A percentile compares a stretch with the other conserved stretches of the same genome.
These are phyloP conservation scores for Fusarium poae DNA, from an alignment of 2,329 filamentous ascomycete genomes.

Conservation along the genomic window DNA sequence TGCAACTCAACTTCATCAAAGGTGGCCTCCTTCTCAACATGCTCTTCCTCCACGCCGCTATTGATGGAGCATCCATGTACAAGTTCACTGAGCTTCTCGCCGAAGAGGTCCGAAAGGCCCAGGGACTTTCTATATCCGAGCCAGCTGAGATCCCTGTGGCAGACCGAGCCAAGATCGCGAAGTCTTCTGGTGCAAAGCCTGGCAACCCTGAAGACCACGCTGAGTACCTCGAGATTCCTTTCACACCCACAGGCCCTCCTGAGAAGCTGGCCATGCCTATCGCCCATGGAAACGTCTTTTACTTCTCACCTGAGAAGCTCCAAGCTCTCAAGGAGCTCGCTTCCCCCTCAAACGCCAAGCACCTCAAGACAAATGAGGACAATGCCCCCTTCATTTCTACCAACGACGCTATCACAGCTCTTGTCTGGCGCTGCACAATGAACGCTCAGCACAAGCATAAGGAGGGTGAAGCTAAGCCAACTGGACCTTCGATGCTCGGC, in stretches of 20 bases:
- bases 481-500: conserved; percentile 8
- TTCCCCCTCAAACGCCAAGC: background rate
- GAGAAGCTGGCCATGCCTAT: conserved; percentile 13
- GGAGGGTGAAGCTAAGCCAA: background rate
- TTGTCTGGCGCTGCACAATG: conserved; percentile 25
- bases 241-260: conserved; percentile 12
- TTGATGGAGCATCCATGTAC: conserved; percentile 9
- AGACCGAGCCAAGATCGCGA: conserved; percentile 9
- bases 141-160: conserved; percentile 1
- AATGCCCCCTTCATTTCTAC: conserved; percentile 11
- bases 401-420: conserved; percentile 19
- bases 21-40: conserved; percentile 15
- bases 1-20: conserved; percentile 18
- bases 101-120: conserved; percentile 11
- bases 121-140: background rate
- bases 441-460: conserved; percentile 5
- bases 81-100: conserved; percentile 25
- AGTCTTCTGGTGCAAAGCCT: conserved; percentile 6
- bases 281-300: conserved; percentile 20
- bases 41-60: conserved; percentile 4
- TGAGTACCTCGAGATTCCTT: conserved; percentile 15
- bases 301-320: conserved; percentile 16
- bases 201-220: conserved; percentile 17
- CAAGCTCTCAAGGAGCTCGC: conserved; percentile 6
- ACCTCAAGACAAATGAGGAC: background rate